These are phyloP conservation scores for Polygonum aviculare DNA, from an alignment of 148 eudicot genomes.

Conservation along the genomic window DNA sequence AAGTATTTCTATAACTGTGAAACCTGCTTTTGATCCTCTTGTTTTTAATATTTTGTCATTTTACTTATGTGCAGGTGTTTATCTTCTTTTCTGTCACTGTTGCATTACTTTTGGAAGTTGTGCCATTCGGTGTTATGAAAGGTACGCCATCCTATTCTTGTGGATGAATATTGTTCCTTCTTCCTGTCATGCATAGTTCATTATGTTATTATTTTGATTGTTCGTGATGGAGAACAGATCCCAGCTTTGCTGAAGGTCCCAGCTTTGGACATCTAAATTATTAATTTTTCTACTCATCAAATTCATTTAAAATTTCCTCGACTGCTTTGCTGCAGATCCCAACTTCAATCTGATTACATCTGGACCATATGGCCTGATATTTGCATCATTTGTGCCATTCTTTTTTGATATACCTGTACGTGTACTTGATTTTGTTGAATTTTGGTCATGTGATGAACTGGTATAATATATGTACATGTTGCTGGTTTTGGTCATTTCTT, in stretches of 20 bases:
- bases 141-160: constrained; percentile 31
- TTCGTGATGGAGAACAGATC: not conserved
- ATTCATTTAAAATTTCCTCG: not conserved
- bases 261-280: too few relatives aligned
- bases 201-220: not conserved
- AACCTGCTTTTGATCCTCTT: not conserved
- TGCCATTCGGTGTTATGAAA: constrained; percentile 43
- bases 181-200: not conserved
- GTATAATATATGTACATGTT: too few relatives aligned
- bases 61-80: constrained; percentile 55
- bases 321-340: constrained; percentile 54
- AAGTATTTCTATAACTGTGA: not conserved
- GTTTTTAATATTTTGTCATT: not conserved
- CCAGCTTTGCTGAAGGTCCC: too few relatives aligned
- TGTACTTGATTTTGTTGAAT: too few relatives aligned
- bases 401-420: constrained; percentile 76
- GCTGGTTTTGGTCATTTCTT: too few relatives aligned
- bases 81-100: constrained; percentile 52
- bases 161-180: too few relatives aligned
- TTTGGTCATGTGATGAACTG: too few relatives aligned
- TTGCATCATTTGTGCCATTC: constrained; percentile 89
- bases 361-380: constrained; percentile 91
- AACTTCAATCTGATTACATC: constrained; percentile 48
- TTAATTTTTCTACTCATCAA: not conserved
- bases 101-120: constrained; percentile 57